Conservation (phyloP, 495 filamentous ascomycete genomes). For the Daldinia childiae region DNA sequence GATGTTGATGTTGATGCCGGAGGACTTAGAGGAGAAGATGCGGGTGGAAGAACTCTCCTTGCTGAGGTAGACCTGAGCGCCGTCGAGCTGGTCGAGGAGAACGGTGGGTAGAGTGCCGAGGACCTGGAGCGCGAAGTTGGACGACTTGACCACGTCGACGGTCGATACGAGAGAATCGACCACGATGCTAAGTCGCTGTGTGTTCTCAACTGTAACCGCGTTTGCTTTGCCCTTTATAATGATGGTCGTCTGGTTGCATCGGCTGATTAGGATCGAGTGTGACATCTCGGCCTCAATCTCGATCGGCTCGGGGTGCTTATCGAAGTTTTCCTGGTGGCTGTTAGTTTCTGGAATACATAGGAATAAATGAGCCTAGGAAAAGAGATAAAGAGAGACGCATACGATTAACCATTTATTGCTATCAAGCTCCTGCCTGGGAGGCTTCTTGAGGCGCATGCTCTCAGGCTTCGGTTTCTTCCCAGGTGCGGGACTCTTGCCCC, state of each 20-base stretch:
- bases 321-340: conserved; percentile 79
- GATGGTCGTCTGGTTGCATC: conserved; percentile 89
- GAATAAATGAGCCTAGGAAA: neutral
- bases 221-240: conserved; percentile 92
- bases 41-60: conserved; percentile 79
- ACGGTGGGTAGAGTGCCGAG: conserved; percentile 84
- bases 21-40: conserved; percentile 87
- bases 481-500: conserved; percentile 83
- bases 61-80: conserved; percentile 84
- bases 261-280: conserved; percentile 91
- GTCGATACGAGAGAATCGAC: conserved; percentile 89
- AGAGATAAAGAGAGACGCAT: conserved; percentile 32
- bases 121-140: conserved; percentile 91
- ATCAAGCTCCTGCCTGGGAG: conserved; percentile 88
- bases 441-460: conserved; percentile 92
- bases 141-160: conserved; percentile 92
- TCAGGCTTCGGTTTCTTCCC: conserved; percentile 94
- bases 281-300: conserved; percentile 80
- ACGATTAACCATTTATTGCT: conserved; percentile 95
- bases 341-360: conserved; percentile 13
- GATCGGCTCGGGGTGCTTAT: conserved; percentile 74
- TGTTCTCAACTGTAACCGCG: conserved; percentile 93
- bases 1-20: conserved; percentile 85
- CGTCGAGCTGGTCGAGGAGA: conserved; percentile 91
- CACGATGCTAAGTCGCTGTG: conserved; percentile 80